Base-by-base conservation (phyloP, 352 stramenopile species). In the Plasmopara halstedii region DNA sequence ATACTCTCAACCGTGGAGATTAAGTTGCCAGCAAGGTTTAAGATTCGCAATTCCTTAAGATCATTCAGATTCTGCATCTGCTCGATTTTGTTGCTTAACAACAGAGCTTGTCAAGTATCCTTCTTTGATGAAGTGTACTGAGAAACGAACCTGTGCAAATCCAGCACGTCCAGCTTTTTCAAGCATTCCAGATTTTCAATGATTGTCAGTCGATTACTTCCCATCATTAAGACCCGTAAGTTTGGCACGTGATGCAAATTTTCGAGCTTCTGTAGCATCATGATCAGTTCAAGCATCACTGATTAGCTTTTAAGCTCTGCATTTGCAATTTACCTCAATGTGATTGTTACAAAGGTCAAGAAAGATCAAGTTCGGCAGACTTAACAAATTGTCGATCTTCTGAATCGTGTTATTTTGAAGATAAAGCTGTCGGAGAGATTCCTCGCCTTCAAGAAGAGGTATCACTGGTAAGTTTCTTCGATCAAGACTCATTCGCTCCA, bases 311-410 rank as follows among this genome's bases (percentile, higher is more conserved):
- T 13, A 20, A 39, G 2, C 7, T 11, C 13, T 40, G 10, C 5
- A 29, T n/a, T 10, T 31, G 13, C 10, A 42, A 15, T 9, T 22
- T 64, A 85, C 70, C 59, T 90, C 79, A 18, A 97, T 85, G 8
- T 79, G 62, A 56, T 97, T 97, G 58, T 96, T 95, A 67, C 96
- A 96, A 11, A 97, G 62, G 32, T 97, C 87, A 0, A 97, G 55
- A 35, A 96, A 97, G 25, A 97, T 96, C 33, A 97, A 58, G 49
- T 95, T 96, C 0, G 80, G 76, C 4, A 97, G 59, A 14, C 80
- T 74, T 6, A 77, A 35, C 13, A 96, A 56, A 54, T 96, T 94
- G 17, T 85, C 69, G 36, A 97, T 95, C 23, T 58, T 56, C 8
- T 54, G 63, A 45, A 97, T 95, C 9, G 70, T 45, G 54, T 97